Evolutionary conservation across 1,284 basidiomycete species (phyloP).

Genomic region (Marasmius sp.): DNA sequence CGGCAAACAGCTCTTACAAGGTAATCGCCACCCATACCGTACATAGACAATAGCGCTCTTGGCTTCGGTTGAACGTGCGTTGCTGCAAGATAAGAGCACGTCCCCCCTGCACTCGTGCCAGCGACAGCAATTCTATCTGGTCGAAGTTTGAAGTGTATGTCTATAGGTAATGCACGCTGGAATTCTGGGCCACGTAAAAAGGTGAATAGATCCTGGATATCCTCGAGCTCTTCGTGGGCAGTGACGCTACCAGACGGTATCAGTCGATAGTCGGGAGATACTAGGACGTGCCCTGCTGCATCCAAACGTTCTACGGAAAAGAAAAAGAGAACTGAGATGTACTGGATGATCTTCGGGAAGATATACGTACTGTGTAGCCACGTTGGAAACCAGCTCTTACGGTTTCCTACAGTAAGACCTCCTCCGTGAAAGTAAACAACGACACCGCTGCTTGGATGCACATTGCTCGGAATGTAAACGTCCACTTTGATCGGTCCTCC

Average conservation of each 20-base stretch:
- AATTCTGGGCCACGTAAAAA: constrained; percentile 35
- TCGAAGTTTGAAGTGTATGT: constrained; percentile 30
- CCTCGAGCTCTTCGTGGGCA: constrained; percentile 54
- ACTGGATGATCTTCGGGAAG: neutral
- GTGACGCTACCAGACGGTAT: constrained; percentile 48
- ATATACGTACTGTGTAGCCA: constrained; percentile 56
- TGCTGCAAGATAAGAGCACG: constrained; percentile 64
- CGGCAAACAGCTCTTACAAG: constrained; percentile 39
- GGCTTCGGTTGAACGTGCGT: constrained; percentile 52
- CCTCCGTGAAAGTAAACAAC: constrained; percentile 68
- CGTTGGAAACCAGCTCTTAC: constrained; percentile 56
- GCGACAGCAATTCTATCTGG: constrained; percentile 46
- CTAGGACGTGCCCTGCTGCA: constrained; percentile 48
- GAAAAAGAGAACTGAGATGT: neutral
- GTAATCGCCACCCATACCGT: constrained; percentile 63
- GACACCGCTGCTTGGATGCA: constrained; percentile 17
- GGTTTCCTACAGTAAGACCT: constrained; percentile 57
- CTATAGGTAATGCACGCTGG: constrained; percentile 18
- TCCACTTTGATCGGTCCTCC: neutral
- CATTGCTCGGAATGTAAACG: neutral
- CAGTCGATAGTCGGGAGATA: constrained; percentile 63
- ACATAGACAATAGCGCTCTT: constrained; percentile 53
- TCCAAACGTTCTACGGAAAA: constrained; percentile 40
- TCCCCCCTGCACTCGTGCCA: constrained; percentile 61
- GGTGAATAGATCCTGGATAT: constrained; percentile 52